Evolutionary conservation across 352 stramenopile genomes (phyloP).

Genomic region (Pythium aristosporum): DNA sequence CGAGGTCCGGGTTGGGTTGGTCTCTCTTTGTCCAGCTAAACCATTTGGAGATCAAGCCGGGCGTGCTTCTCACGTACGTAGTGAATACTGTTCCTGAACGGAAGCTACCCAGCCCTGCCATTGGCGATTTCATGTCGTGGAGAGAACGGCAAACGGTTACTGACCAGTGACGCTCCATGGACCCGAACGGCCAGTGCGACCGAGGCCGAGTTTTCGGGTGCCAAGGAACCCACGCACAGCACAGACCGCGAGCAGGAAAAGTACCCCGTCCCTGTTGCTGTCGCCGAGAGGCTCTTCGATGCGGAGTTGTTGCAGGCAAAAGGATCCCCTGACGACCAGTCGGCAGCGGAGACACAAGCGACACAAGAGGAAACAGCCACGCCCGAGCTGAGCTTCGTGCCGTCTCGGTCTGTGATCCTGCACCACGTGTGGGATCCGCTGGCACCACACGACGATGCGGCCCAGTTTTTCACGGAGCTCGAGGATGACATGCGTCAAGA

Average conservation of each 20-base stretch:
- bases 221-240: neutral
- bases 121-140: neutral
- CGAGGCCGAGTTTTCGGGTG: conserved; percentile 10
- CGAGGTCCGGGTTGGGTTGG: neutral
- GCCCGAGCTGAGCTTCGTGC: conserved; percentile 26
- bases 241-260: neutral
- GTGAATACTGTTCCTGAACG: neutral
- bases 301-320: neutral
- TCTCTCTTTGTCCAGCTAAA: conserved; percentile 46
- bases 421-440: conserved; percentile 64
- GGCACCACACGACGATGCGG: conserved; percentile 38
- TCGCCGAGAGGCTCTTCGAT: conserved; percentile 1
- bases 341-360: neutral
- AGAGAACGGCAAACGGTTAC: conserved; percentile 2
- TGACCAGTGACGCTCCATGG: neutral
- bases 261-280: neutral
- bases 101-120: neutral
- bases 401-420: conserved; percentile 63
- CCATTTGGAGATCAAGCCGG: conserved; percentile 83
- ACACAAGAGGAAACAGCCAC: conserved; percentile 1
- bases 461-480: conserved; percentile 66
- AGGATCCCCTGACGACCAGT: neutral
- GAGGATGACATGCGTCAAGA: conserved; percentile 77
- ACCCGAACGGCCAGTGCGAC: conserved; percentile 12
- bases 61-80: conserved; percentile 77